Evolutionary conservation across 306 rosid genomes (phyloP), one percentile per base, ranked within the genome.

Genomic region (Malus sylvestris): DNA sequence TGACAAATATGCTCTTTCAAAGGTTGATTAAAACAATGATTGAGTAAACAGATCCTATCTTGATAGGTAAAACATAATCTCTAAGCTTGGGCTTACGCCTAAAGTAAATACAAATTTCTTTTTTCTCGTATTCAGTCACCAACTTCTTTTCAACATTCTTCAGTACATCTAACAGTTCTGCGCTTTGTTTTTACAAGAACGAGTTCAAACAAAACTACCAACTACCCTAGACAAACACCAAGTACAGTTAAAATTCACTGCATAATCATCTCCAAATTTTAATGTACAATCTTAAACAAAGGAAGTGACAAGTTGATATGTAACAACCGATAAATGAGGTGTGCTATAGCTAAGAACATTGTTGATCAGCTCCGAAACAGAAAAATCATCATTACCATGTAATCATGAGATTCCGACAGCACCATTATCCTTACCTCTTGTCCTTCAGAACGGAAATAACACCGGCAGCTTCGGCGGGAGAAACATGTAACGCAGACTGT

Each of bases 381-480:
- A 4, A 66, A 22, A 20, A 35, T 23, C 76, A 71, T 55, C 19
- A 22, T 35, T 53, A 7, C 8, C 10, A 32, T 18, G 30, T n/a
- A 60, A 51, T 57, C 67, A 65, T 27, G 2, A 3, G 20, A 18
- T 29, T n/a, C 16, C 14, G 23, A 9, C 10, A 44, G 53, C 22
- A 71, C 68, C 70, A 62, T 19, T 38, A 38, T 40, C 44, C 49
- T 2, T 53, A 85, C 96, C 93, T 90, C 81, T 86, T 94, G 67
- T 91, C 97, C 90, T 87, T 91, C 88, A 94, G 72, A 76, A 78
- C 88, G 44, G 88, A 83, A 77, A 91, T 90, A 57, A 90, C 78
- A 65, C 89, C 93, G 0, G 91, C 96, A 2, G 96, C 96, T 84
- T 94, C 96, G 2, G 97, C 79, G n/a, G 98, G 96, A 0, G 95